Evolutionary conservation across 2,329 filamentous ascomycete genomes (phyloP), one percentile per base, ranked within the genome.

Genomic region (Sporothrix curviconia): DNA sequence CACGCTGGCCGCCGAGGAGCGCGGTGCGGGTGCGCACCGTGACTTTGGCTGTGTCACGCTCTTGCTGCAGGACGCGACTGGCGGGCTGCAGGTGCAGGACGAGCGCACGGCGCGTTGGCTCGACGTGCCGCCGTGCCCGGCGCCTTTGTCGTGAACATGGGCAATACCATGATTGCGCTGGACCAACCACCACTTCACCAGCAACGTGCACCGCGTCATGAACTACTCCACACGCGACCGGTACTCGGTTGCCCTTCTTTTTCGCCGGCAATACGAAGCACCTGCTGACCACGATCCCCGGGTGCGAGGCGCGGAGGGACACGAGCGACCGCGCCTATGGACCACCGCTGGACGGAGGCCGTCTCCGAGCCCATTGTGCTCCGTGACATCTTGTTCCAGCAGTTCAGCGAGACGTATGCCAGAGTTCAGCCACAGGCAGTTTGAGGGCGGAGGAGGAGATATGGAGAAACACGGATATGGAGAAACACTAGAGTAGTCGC

Each of bases 41-140:
- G 80, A 80, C 62, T 82, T 78, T 59, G 77, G 79, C n/a, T 74
- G 74, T 40, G 74, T 82, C 42, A 82, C 79, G 0, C 67, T 82
- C 19, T 72, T 82, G 3, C 68, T 81, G 0, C 78, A 81, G 62
- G 76, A 78, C 47, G 69, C 70, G 2, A 70, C 74, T 12, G 72
- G 74, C 19, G 79, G 78, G 0, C 70, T 82, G 0, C 72, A 83
- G 22, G 53, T 55, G 12, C 53, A 55, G 22, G 53, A 55, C 22
- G 53, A 55, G 7, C 32, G 32, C 67, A 19, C 59, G 69, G 7
- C 73, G 71, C 7, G 67, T 69, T n/a, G 68, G 70, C 12, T 81
- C 75, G 77, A 71, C 70, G 74, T 78, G 0, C 65, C 70, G 12
- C 76, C 0, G 70, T 70, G 0, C 62, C 70, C 39, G 76, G 71